phyloP scores from a whole-genome alignment of 306 rosid species.

The Albizia julibrissin region DNA sequence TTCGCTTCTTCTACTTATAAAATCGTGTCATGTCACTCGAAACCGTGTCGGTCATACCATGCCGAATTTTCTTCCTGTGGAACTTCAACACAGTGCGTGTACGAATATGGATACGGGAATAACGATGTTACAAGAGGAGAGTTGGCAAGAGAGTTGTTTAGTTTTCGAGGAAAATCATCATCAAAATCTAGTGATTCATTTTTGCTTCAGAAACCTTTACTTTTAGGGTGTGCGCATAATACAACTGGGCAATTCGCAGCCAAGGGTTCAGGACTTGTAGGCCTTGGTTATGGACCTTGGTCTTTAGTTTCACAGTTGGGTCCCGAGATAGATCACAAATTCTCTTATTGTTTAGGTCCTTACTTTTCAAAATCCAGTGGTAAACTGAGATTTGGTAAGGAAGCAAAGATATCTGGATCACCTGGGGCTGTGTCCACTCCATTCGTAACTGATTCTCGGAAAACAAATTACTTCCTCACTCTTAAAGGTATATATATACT shows the following conservation, averaged over 20 bases:
- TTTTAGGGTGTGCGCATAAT: conserved; percentile 6
- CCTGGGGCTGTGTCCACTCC: conserved; percentile 19
- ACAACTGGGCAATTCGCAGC: neutral
- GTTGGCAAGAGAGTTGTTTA: neutral
- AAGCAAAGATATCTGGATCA: neutral
- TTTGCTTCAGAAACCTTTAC: neutral
- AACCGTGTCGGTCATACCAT: neutral
- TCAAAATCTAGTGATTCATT: no score
- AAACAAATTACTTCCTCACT: neutral
- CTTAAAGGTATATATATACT: conserved; percentile 9
- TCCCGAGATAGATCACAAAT: conserved; percentile 3
- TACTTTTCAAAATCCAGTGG: neutral
- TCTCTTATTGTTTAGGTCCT: conserved; percentile 28
- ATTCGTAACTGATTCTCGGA: neutral
- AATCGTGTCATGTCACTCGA: neutral
- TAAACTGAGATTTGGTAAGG: conserved; percentile 3
- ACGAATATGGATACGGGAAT: neutral
- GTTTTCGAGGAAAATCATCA: neutral
- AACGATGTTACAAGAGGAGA: neutral
- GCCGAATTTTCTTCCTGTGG: neutral
- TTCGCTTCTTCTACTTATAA: neutral
- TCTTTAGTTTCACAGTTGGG: conserved; percentile 23
- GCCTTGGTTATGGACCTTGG: conserved; percentile 25
- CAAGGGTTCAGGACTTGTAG: neutral
- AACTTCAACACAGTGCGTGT: neutral